phyloP scores from a whole-genome alignment of 169 alveolate species.

The Miamiensis avidus region DNA sequence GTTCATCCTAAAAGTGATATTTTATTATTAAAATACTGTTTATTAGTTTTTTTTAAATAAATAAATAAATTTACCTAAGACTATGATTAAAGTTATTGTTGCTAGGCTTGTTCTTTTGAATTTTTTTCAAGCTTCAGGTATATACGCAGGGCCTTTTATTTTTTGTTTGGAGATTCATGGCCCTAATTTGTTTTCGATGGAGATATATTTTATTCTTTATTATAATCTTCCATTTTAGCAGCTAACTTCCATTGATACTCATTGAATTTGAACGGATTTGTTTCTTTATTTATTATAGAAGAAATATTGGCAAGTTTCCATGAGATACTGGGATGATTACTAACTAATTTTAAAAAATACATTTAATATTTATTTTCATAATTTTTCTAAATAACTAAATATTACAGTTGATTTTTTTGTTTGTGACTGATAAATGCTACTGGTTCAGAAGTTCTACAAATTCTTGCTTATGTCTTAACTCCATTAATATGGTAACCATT shows the following conservation, averaged over 20 bases:
- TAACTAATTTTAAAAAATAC: slow-evolving; percentile 6
- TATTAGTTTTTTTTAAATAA: neutral
- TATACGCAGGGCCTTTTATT: slow-evolving; percentile 26
- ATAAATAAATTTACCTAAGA: no score
- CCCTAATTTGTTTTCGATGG: neutral
- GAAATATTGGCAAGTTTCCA: slow-evolving; percentile 46
- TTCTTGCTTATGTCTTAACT: slow-evolving; percentile 26
- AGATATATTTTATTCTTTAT: no score
- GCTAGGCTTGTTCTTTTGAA: neutral
- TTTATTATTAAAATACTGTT: neutral
- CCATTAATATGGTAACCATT: slow-evolving; percentile 16
- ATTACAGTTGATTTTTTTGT: slow-evolving; percentile 32
- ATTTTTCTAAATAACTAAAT: neutral
- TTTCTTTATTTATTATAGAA: slow-evolving; percentile 45
- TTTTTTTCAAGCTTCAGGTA: slow-evolving; percentile 33
- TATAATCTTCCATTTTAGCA: slow-evolving; percentile 47
- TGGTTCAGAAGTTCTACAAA: slow-evolving; percentile 22
- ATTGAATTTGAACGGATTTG: slow-evolving; percentile 43
- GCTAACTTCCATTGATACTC: slow-evolving; percentile 47
- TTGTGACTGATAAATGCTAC: slow-evolving; percentile 6
- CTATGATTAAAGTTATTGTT: no score
- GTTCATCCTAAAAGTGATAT: slow-evolving; percentile 22
- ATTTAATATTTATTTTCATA: neutral
- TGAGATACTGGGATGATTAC: slow-evolving; percentile 45
- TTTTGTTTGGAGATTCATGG: neutral